phyloP scores from a whole-genome alignment of 164 flowering plant species.

The Akebia trifoliata region DNA sequence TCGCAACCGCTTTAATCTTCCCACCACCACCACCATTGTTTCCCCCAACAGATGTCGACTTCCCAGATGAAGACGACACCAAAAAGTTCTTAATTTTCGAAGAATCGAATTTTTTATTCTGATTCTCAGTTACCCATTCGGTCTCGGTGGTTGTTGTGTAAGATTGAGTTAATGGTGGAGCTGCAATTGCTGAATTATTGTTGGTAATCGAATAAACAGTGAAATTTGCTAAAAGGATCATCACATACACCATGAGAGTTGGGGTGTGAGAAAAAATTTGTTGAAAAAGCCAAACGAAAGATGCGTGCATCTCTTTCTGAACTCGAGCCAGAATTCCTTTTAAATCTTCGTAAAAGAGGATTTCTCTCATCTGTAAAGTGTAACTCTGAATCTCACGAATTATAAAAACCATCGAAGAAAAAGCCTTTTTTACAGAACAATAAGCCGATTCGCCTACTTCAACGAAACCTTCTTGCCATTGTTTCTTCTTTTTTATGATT shows the following conservation, averaged over 20 bases:
- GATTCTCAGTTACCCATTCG: conserved; percentile 19
- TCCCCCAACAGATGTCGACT: conserved; percentile 53
- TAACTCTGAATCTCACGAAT: conserved; percentile 81
- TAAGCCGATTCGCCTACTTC: conserved; percentile 66
- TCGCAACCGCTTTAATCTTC: conserved; percentile 35
- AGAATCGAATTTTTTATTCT: conserved; percentile 37
- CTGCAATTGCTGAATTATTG: conserved; percentile 48
- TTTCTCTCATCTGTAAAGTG: conserved; percentile 66
- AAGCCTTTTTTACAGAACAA: conserved; percentile 77
- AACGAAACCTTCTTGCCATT: conserved; percentile 46
- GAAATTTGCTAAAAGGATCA: conserved; percentile 89
- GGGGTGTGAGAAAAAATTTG: conserved; percentile 88
- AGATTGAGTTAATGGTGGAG: conserved; percentile 18
- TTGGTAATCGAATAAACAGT: conserved; percentile 71
- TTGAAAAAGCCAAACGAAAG: conserved; percentile 90
- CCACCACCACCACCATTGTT: conserved; percentile 73
- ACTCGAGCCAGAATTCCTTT: conserved; percentile 58
- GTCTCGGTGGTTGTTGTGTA: conserved; percentile 17
- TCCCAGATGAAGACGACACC: conserved; percentile 39
- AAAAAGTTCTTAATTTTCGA: conserved; percentile 36
- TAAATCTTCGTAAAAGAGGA: conserved; percentile 55
- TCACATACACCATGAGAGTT: conserved; percentile 80
- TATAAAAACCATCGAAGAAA: conserved; percentile 90
- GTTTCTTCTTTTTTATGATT: conserved; percentile 57
- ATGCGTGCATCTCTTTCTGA: conserved; percentile 69